Evolutionary conservation across 768 basidiomycete species (phyloP).

Genomic region (Hydnum rufescens): DNA sequence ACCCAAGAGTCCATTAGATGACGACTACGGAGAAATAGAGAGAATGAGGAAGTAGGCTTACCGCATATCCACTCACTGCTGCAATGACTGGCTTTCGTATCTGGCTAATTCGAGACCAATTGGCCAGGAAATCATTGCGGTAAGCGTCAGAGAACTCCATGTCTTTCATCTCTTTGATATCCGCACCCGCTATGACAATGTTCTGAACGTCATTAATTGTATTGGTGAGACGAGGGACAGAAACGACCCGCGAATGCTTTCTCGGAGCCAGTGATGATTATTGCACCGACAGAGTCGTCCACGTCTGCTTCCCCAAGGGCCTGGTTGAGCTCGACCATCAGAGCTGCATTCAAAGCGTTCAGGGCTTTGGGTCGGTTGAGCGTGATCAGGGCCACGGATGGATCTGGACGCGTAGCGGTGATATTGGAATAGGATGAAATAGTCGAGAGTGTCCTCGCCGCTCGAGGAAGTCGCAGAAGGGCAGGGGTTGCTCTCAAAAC

Average conservation of each 20-base stretch:
- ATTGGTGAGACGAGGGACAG: neutral
- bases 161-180: constrained; percentile 99
- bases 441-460: neutral
- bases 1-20: neutral
- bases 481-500: too few relatives aligned
- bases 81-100: constrained; percentile 89
- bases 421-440: constrained; percentile 2
- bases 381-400: constrained; percentile 39
- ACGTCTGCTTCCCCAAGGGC: constrained; percentile 51
- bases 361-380: constrained; percentile 79
- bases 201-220: neutral
- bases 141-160: constrained; percentile 81
- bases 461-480: too few relatives aligned
- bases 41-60: constrained; percentile 12
- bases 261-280: constrained; percentile 84
- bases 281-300: constrained; percentile 55
- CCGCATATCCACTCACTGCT: constrained; percentile 88
- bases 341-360: constrained; percentile 66
- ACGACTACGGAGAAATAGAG: neutral
- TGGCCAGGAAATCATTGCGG: constrained; percentile 56
- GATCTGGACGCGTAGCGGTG: constrained; percentile 14
- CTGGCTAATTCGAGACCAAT: constrained; percentile 54
- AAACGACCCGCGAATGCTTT: constrained; percentile 78
- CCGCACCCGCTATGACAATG: constrained; percentile 55
- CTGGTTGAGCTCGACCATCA: constrained; percentile 65